phyloP scores from a whole-genome alignment of 2,329 filamentous ascomycete genomes.

The Exophiala lecanii-corni region DNA sequence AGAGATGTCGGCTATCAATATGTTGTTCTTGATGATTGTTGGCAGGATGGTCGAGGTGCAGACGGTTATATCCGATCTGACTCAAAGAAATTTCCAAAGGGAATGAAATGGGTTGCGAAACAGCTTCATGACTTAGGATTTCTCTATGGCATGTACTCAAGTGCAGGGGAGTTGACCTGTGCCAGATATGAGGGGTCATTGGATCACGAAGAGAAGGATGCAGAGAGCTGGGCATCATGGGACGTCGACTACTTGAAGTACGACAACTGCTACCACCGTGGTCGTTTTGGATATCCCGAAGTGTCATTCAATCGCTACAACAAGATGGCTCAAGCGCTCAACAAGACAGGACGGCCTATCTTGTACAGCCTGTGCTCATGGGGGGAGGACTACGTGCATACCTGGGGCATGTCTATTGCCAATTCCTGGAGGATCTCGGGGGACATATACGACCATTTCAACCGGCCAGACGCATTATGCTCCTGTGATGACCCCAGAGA shows the following conservation, averaged over 20 bases:
- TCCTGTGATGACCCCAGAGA: constrained; percentile 36
- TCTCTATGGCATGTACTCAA: constrained; percentile 52
- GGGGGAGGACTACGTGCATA: constrained; percentile 47
- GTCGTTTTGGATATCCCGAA: constrained; percentile 45
- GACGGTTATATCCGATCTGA: constrained; percentile 42
- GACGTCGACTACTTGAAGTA: constrained; percentile 45
- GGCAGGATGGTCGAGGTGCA: constrained; percentile 42
- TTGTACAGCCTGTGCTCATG: constrained; percentile 48
- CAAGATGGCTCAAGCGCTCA: constrained; percentile 44
- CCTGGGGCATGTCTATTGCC: constrained; percentile 45
- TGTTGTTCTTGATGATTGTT: constrained; percentile 51
- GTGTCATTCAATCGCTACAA: constrained; percentile 46
- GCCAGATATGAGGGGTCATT: constrained; percentile 40
- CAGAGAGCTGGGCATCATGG: constrained; percentile 49
- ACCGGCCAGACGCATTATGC: constrained; percentile 40
- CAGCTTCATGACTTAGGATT: constrained; percentile 46
- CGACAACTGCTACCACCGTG: constrained; percentile 54
- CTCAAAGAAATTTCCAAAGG: constrained; percentile 42
- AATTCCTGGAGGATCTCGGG: constrained; percentile 46
- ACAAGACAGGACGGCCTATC: constrained; percentile 43
- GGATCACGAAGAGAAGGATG: constrained; percentile 50
- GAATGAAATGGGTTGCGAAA: constrained; percentile 46
- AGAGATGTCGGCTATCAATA: constrained; percentile 49
- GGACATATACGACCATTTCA: constrained; percentile 45
- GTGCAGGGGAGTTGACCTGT: constrained; percentile 32